phyloP scores from a whole-genome alignment of 176 grass and related monocot genomes.

The Elaeis guineensis region DNA sequence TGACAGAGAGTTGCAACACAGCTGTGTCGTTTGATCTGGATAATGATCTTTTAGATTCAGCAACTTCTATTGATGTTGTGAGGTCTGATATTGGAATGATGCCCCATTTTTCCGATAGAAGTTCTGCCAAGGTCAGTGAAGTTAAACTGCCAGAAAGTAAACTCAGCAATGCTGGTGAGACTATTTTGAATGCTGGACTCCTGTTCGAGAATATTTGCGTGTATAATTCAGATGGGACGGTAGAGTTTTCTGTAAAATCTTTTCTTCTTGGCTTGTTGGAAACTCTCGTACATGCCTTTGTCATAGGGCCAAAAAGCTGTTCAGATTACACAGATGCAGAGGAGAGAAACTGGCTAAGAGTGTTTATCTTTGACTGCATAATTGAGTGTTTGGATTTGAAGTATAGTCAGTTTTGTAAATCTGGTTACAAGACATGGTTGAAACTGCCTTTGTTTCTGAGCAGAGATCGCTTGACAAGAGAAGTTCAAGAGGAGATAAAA shows the following conservation, averaged over 20 bases:
- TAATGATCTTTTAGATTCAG: not conserved
- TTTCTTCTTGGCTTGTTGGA: conserved; percentile 37
- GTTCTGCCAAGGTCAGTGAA: not conserved
- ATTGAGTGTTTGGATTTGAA: conserved; percentile 41
- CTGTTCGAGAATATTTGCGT: conserved; percentile 35
- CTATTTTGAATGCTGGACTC: conserved; percentile 46
- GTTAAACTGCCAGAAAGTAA: conserved; percentile 20
- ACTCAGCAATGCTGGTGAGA: conserved; percentile 1
- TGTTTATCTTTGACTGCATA: conserved; percentile 31
- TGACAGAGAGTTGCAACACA: conserved; percentile 7
- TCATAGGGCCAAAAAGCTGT: not conserved
- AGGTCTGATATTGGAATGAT: conserved; percentile 5
- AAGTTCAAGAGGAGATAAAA: conserved; percentile 37
- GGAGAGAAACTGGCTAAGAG: conserved; percentile 8
- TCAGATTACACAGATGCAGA: not conserved
- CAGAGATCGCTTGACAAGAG: conserved; percentile 37
- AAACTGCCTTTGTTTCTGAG: conserved; percentile 18
- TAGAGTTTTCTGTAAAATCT: conserved; percentile 13
- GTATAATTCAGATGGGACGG: not conserved
- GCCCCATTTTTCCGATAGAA: conserved; percentile 1
- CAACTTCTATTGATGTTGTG: not conserved
- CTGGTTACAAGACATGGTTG: conserved; percentile 42
- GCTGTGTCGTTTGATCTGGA: conserved; percentile 6
- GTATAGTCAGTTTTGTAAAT: conserved; percentile 31
- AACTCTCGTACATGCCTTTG: conserved; percentile 15